These are phyloP conservation scores for Aspergillus luchuensis DNA, from an alignment of 2,329 filamentous ascomycete species.

Conservation along the genomic window DNA sequence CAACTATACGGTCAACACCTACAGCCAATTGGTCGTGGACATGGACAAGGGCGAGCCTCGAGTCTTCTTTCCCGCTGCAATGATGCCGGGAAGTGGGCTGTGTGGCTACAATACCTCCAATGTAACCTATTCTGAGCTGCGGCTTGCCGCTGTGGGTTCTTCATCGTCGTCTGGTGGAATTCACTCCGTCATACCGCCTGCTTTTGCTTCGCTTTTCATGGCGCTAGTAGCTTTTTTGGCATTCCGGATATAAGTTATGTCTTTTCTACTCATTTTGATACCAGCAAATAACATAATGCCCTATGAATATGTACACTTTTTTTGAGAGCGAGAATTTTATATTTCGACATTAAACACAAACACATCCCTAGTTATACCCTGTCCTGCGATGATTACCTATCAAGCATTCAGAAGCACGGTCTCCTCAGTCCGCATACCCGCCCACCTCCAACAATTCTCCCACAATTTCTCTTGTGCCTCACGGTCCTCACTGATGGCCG, in stretches of 20 bases:
- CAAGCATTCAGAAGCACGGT: conserved; percentile 5
- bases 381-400: not conserved
- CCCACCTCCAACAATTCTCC: conserved; percentile 24
- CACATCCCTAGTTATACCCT: too few relatives aligned
- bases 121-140: not conserved
- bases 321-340: too few relatives aligned
- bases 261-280: too few relatives aligned
- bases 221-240: not conserved
- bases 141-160: not conserved
- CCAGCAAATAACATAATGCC: too few relatives aligned
- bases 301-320: too few relatives aligned
- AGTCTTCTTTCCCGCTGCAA: conserved; percentile 30
- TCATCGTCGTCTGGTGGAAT: not conserved
- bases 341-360: too few relatives aligned
- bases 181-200: not conserved
- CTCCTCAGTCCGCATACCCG: conserved; percentile 14
- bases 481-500: conserved; percentile 7
- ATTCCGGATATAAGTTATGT: not conserved
- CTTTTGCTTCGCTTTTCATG: not conserved
- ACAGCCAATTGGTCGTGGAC: conserved; percentile 25
- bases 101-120: conserved; percentile 24
- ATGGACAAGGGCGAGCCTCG: conserved; percentile 36
- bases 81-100: conserved; percentile 34
- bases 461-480: conserved; percentile 18
- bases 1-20: conserved; percentile 27